Evolutionary conservation across 176 grass and related monocot genomes (phyloP).

Genomic region (Oryza coarctata): DNA sequence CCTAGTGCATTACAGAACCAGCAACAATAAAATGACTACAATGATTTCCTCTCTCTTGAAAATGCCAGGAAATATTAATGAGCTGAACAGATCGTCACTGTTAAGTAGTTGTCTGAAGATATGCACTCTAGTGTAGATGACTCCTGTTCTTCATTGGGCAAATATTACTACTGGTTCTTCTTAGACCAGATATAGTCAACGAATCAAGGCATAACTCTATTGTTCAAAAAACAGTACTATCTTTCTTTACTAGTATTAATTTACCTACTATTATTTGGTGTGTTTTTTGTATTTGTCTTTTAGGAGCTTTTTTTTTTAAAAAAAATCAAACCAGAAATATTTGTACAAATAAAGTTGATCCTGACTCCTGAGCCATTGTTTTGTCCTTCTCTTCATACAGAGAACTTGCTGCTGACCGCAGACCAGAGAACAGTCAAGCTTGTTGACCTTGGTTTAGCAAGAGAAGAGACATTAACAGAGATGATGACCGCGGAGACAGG

Average conservation of each 20-base stretch:
- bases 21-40: background rate
- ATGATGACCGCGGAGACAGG: slow-evolving; percentile 99
- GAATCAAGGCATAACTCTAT: background rate
- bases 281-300: slow-evolving; percentile 2
- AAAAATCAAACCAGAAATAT: background rate
- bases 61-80: slow-evolving; percentile 15
- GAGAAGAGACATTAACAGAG: slow-evolving; percentile 97
- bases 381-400: slow-evolving; percentile 37
- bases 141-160: background rate
- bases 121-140: background rate
- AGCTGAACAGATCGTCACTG: background rate
- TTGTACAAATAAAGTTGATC: slow-evolving; percentile 32
- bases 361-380: background rate
- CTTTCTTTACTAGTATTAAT: slow-evolving; percentile 18
- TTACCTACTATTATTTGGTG: background rate
- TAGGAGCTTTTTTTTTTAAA: slow-evolving; percentile 4
- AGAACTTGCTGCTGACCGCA: slow-evolving; percentile 80
- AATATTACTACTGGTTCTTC: background rate
- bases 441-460: slow-evolving; percentile 98
- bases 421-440: slow-evolving; percentile 96
- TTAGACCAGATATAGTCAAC: slow-evolving; percentile 9
- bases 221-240: slow-evolving; percentile 9
- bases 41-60: background rate
- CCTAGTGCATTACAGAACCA: background rate
- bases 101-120: slow-evolving; percentile 14